Evolutionary conservation across 1,139 yeast species (phyloP), one percentile per base, ranked within the genome.

Genomic region (Blastobotrys apis): DNA sequence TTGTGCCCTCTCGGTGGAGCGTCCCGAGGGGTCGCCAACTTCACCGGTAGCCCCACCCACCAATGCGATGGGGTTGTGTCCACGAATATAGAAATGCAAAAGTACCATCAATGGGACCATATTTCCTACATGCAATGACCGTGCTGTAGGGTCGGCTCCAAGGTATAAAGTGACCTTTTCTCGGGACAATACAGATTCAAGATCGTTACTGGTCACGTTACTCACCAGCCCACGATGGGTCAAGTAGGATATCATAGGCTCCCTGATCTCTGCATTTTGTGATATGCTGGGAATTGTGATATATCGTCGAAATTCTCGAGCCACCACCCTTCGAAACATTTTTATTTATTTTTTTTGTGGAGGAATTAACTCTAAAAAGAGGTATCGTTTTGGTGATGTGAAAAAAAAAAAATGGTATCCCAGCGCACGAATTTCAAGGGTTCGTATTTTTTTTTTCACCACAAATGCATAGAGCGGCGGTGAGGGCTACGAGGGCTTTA

Each of bases 31-130:
- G 63, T 92, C 99, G 4, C 99, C 99, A 1, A 92, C 95, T 13
- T 78, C 77, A 3, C 97, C 97, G 0, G 99, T 92, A 8, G 97
- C 98, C n/a, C 97, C 98, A 8, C 98, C 98, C 5, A 92, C 86
- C 12, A 94, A 64, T 0, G 94, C 88, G 9, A 81, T 79, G 9
- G 87, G 79, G 53, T 78, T 77, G 60, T 90, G 95, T 0, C 98
- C 98, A 29, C 94, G 69, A 31, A 90, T 67, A 52, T 78, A 78
- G 62, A 88, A 90, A 62, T 94, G 97, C 38, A 92, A 69, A 37
- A 90, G 66, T 3, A 87, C 80, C 81, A 94, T 78, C 52, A 92
- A 67, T 1, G 98, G 98, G 34, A 92, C 70, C 47, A 94, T 67
- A 57, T 92, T 92, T 1, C 98, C 99, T 50, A 92, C 67, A 66